A percentile compares a stretch with the other conserved stretches of the same genome.
These are phyloP conservation scores for Podosphaera fusca DNA, from an alignment of 2,329 filamentous ascomycete genomes.

Conservation along the genomic window DNA sequence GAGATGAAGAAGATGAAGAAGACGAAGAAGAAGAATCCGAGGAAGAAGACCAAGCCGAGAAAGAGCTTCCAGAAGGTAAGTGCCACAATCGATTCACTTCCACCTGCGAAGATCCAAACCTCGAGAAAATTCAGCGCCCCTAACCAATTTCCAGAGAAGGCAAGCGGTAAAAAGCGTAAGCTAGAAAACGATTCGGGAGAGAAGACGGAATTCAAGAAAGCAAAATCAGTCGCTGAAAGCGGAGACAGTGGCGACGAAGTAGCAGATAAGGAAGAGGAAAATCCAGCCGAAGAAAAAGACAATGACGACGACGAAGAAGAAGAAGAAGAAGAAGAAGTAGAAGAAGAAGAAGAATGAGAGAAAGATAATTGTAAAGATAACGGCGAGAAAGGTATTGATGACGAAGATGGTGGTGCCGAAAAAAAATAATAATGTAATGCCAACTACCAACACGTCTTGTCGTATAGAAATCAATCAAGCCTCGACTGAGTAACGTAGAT, in stretches of 20 bases:
- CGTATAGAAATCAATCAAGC: too few relatives aligned
- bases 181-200: constrained; percentile 4
- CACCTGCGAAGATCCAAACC: background rate
- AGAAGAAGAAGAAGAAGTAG: too few relatives aligned
- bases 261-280: constrained; percentile 5
- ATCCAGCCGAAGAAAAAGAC: constrained; percentile 3
- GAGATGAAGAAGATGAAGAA: constrained; percentile 16
- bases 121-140: background rate
- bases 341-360: too few relatives aligned
- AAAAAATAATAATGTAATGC: too few relatives aligned
- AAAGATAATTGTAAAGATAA: too few relatives aligned
- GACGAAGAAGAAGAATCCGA: constrained; percentile 8
- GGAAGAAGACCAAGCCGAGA: constrained; percentile 5
- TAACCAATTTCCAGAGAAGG: constrained; percentile 5
- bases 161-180: constrained; percentile 13
- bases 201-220: constrained; percentile 3
- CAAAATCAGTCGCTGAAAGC: constrained; percentile 4
- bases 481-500: too few relatives aligned
- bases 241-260: constrained; percentile 5
- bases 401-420: too few relatives aligned
- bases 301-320: background rate
- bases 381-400: too few relatives aligned
- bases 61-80: constrained; percentile 4
- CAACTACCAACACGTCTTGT: too few relatives aligned
- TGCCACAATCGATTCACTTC: constrained; percentile 4